Percentiles rank a stretch among this genome's conserved stretches.
These are phyloP conservation scores for Corymbia calophylla DNA, from an alignment of 441 rosid genomes.

Conservation along the genomic window DNA sequence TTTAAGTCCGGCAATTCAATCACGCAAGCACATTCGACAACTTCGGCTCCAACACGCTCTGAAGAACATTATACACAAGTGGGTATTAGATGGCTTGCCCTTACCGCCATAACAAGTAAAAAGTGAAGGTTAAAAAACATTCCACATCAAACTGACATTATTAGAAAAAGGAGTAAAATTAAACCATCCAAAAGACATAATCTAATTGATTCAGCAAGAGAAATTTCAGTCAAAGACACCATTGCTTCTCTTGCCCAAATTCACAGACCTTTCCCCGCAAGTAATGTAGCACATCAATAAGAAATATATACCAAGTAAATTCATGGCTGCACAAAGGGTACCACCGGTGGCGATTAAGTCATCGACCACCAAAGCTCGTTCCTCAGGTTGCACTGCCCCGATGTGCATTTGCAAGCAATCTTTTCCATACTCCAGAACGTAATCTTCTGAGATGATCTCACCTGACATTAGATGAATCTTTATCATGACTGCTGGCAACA, in stretches of 20 bases:
- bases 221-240: not conserved
- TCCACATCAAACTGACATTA: not conserved
- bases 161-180: not conserved
- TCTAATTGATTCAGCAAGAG: not conserved
- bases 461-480: not conserved
- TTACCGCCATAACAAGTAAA: not conserved
- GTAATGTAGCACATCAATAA: not conserved
- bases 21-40: not conserved
- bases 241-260: not conserved
- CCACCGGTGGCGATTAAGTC: conserved; percentile 13
- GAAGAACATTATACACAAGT: not conserved
- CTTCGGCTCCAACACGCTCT: not conserved
- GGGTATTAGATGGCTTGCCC: not conserved
- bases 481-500: not conserved
- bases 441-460: conserved; percentile 6
- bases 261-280: not conserved
- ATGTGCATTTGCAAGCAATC: conserved; percentile 12
- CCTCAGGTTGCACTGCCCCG: conserved; percentile 4
- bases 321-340: conserved; percentile 13
- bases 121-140: not conserved
- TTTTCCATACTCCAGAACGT: conserved; percentile 4
- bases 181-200: not conserved
- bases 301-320: not conserved
- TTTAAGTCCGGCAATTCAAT: not conserved
- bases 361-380: conserved; percentile 5